These are phyloP conservation scores for Hypoxylon sp. DNA, from an alignment of 2,329 filamentous ascomycete species.

Conservation along the genomic window DNA sequence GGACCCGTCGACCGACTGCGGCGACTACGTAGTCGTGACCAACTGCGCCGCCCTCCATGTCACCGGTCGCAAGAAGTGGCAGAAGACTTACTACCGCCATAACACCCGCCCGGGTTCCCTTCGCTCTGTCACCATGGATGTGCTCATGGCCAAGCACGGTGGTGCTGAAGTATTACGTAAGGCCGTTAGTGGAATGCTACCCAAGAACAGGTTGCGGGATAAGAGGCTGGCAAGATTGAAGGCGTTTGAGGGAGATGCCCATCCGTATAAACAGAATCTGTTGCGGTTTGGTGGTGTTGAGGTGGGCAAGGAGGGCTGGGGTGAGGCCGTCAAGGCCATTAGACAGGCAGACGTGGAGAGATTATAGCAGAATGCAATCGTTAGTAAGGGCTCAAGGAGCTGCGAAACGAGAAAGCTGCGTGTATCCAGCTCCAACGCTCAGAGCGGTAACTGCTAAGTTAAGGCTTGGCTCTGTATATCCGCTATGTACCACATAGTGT, in stretches of 20 bases:
- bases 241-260: constrained; percentile 92
- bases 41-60: constrained; percentile 88
- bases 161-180: constrained; percentile 91
- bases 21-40: constrained; percentile 97
- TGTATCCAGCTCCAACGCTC: neutral
- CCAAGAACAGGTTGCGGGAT: constrained; percentile 94
- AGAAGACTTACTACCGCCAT: constrained; percentile 97
- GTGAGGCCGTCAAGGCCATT: constrained; percentile 65
- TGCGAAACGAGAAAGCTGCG: neutral
- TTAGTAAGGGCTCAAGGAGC: neutral
- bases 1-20: constrained; percentile 97
- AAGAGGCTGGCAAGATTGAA: constrained; percentile 90
- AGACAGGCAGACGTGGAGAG: constrained; percentile 65
- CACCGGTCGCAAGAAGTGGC: constrained; percentile 91
- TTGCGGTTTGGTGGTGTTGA: constrained; percentile 76
- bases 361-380: constrained; percentile 58
- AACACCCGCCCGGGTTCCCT: constrained; percentile 90
- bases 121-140: constrained; percentile 92
- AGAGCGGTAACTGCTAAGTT: constrained; percentile 22
- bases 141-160: constrained; percentile 93
- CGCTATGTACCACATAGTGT: constrained; percentile 50
- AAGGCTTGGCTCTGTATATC: constrained; percentile 46
- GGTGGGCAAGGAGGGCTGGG: constrained; percentile 70
- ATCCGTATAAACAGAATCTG: constrained; percentile 93
- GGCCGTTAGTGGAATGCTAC: constrained; percentile 96